Percentiles rank a stretch among this genome's conserved stretches.
These are phyloP conservation scores for Pueraria montana DNA, from an alignment of 306 rosid species.

Conservation along the genomic window DNA sequence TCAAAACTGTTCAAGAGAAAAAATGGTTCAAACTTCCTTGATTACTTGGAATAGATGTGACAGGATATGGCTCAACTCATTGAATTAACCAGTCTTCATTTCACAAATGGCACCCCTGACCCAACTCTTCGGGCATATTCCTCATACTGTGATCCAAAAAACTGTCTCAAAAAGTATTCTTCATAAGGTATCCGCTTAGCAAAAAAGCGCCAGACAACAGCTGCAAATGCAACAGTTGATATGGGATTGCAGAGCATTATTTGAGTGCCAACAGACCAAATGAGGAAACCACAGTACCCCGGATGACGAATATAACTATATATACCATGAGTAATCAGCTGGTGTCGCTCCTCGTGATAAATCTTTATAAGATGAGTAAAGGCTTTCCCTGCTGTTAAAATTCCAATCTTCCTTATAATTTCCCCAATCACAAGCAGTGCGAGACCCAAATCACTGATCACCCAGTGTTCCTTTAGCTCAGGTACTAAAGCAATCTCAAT, in stretches of 20 bases:
- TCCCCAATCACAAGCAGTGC: conserved; percentile 77
- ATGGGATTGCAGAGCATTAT: conserved; percentile 95
- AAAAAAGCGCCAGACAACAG: conserved; percentile 79
- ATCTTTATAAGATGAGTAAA: conserved; percentile 85
- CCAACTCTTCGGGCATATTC: conserved; percentile 68
- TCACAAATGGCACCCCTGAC: conserved; percentile 90
- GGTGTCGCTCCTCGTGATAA: conserved; percentile 66
- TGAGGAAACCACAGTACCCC: conserved; percentile 80
- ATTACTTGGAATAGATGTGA: conserved; percentile 4
- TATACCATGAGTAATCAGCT: conserved; percentile 76
- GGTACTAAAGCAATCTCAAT: conserved; percentile 71
- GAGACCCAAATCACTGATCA: conserved; percentile 73
- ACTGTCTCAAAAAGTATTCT: conserved; percentile 77
- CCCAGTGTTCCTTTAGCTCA: conserved; percentile 75
- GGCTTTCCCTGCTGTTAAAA: conserved; percentile 78
- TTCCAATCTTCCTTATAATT: conserved; percentile 72
- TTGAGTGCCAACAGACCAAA: conserved; percentile 95
- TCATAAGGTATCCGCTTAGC: conserved; percentile 72
- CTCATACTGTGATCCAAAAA: conserved; percentile 73
- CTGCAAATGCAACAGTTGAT: conserved; percentile 69
- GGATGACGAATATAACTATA: conserved; percentile 85
- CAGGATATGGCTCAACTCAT: conserved; percentile 39
- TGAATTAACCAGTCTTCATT: conserved; percentile 39
- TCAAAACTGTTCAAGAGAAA: conserved; percentile 21
- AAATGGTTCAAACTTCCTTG: conserved; percentile 13